These are phyloP conservation scores for Carex scoparia DNA, from an alignment of 176 grass and related monocot genomes.

Conservation along the genomic window DNA sequence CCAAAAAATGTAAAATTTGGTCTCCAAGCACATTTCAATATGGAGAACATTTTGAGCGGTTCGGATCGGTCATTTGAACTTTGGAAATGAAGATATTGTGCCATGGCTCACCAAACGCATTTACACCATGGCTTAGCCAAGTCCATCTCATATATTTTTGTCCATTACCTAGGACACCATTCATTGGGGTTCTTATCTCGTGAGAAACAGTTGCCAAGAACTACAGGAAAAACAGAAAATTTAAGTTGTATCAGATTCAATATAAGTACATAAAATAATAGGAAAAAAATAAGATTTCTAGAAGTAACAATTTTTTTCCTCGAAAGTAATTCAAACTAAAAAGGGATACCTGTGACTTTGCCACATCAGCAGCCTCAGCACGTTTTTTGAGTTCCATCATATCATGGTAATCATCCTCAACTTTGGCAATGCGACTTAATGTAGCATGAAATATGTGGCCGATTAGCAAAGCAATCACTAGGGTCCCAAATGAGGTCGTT, in stretches of 20 bases:
- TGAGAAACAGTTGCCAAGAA: constrained; percentile 99
- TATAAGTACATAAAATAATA: not conserved
- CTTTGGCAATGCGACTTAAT: constrained; percentile 65
- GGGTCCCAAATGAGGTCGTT: constrained; percentile 58
- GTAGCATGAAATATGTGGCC: constrained; percentile 75
- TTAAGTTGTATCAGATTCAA: not conserved
- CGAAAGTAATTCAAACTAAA: not conserved
- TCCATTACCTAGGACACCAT: constrained; percentile 89
- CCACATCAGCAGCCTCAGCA: constrained; percentile 81
- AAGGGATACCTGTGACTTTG: constrained; percentile 74
- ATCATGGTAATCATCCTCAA: constrained; percentile 70
- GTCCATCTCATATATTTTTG: no score
- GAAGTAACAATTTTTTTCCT: not conserved
- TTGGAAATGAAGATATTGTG: no score
- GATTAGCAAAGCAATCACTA: constrained; percentile 66
- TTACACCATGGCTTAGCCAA: no score
- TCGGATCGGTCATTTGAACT: no score
- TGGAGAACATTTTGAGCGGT: no score
- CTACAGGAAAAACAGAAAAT: constrained; percentile 37
- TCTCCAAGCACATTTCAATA: no score
- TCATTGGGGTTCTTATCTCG: constrained; percentile 99
- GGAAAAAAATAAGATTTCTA: not conserved
- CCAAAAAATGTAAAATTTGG: no score
- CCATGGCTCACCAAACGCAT: no score
- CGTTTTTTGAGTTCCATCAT: constrained; percentile 80